phyloP scores from a whole-genome alignment of 352 stramenopile species.

The Globisporangium cystogenes region DNA sequence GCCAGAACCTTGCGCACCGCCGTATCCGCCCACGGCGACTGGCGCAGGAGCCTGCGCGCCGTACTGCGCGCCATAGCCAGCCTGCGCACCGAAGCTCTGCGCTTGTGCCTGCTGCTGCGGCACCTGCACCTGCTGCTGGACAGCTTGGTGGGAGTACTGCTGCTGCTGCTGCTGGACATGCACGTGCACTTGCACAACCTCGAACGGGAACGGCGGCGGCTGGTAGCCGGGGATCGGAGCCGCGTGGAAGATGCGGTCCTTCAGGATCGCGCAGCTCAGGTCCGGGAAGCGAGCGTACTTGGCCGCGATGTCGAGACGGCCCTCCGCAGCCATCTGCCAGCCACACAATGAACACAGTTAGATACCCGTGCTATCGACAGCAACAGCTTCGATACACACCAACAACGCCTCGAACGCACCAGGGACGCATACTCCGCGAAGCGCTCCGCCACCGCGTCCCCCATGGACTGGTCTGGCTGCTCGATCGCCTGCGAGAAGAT shows the following conservation, averaged over 20 bases:
- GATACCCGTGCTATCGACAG: neutral
- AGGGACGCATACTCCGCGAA: slow-evolving; percentile 92
- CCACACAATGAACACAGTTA: slow-evolving; percentile 1
- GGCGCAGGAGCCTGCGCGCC: slow-evolving; percentile 28
- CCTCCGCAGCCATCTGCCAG: slow-evolving; percentile 88
- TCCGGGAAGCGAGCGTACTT: slow-evolving; percentile 90
- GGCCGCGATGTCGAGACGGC: slow-evolving; percentile 86
- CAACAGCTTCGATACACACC: neutral
- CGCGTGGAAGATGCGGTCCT: slow-evolving; percentile 85
- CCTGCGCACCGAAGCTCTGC: slow-evolving; percentile 16
- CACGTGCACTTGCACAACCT: slow-evolving; percentile 56
- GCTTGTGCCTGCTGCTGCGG: slow-evolving; percentile 18
- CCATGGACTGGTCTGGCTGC: slow-evolving; percentile 80
- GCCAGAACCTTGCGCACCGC: slow-evolving; percentile 17
- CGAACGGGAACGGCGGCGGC: slow-evolving; percentile 81
- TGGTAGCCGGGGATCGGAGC: slow-evolving; percentile 72
- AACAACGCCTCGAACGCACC: slow-evolving; percentile 25
- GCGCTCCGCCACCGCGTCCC: slow-evolving; percentile 79
- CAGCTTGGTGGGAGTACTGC: slow-evolving; percentile 30
- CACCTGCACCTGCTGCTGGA: slow-evolving; percentile 15
- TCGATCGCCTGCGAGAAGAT: slow-evolving; percentile 90
- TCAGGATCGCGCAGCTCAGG: slow-evolving; percentile 74
- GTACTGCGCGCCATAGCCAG: slow-evolving; percentile 37
- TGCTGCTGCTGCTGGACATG: slow-evolving; percentile 55
- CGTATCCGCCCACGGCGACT: slow-evolving; percentile 26